These are phyloP conservation scores for Plantago ovata DNA, from an alignment of 257 asterid species.

Conservation along the genomic window DNA sequence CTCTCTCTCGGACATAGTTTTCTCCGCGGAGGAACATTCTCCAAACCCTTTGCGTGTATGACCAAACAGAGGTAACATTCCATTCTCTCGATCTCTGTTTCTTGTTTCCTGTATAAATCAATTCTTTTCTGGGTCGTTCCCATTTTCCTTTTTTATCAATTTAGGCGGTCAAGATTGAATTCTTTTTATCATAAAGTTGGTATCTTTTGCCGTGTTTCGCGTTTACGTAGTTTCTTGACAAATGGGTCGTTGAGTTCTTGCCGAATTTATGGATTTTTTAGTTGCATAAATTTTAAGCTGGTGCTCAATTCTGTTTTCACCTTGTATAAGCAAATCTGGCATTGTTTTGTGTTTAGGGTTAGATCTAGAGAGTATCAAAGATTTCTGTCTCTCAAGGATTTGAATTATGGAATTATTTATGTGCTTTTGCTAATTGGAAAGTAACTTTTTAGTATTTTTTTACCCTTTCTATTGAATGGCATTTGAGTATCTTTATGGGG, in stretches of 20 bases:
- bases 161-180: slow-evolving; percentile 9
- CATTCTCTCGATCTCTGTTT: not conserved
- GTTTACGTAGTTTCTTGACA: slow-evolving; percentile 5
- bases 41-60: not conserved
- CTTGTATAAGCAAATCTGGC: slow-evolving; percentile 15
- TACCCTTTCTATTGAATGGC: no score
- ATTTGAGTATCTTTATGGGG: no score
- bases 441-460: not conserved
- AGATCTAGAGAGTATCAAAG: slow-evolving; percentile 20
- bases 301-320: not conserved
- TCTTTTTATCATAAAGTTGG: slow-evolving; percentile 15
- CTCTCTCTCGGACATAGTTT: not conserved
- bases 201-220: slow-evolving; percentile 13
- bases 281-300: slow-evolving; percentile 22
- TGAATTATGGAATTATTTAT: not conserved
- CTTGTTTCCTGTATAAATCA: not conserved
- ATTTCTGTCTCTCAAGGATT: not conserved
- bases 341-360: not conserved
- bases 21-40: not conserved
- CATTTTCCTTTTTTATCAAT: slow-evolving; percentile 7
- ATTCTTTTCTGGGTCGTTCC: not conserved
- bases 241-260: slow-evolving; percentile 24
- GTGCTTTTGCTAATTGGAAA: not conserved
- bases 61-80: slow-evolving; percentile 4
- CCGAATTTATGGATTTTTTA: slow-evolving; percentile 19